Base-by-base conservation (phyloP, 257 asterid genomes). In the Mentha longifolia region DNA sequence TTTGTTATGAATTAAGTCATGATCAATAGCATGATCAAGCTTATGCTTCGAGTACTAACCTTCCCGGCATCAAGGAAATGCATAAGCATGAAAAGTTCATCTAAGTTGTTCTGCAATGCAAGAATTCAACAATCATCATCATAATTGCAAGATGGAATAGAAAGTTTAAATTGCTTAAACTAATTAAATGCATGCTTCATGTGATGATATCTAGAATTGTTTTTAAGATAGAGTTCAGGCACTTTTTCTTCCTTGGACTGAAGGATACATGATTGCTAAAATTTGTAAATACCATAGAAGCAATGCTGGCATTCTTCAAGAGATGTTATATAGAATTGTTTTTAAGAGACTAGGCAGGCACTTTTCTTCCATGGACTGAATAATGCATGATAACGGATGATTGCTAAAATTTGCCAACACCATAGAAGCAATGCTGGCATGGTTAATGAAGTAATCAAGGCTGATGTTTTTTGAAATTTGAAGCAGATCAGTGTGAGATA, bases 31-130 rank as follows among this genome's bases (percentile, higher is more conserved):
- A 28, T 28, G 31, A 68, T 16, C 37, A 51, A 58, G 77, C 33
- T 51, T 61, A 65, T 66, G 65, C 14, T 42, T 73, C 37, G 65
- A 52, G 69, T 60, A 83, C 88, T 82, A 74, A 92, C 98, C 97
- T 95, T 95, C 65, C 98, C 98, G 71, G 98, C 96, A 80, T 95
- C 99, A 73, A 95, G 98, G 87, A 95, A 95, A 85, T 95, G 99
- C 99, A 95, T 95, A 68, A 95, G 99, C 99, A 95, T 92, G 85
- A 95, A 95, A 69, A 95, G 96, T 69, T 95, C 99, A 68, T 95
- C 99, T 86, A 95, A 80, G 83, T 95, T 89, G 85, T 95, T 95
- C 99, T 95, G 98, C 86, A 85, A 77, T 57, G 68, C 72, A 82
- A 56, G 45, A 78, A 37, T 61, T 51, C 80, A 79, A 60, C 59